These are phyloP conservation scores for Grosmannia clavigera DNA, from an alignment of 2,329 filamentous ascomycete genomes.

Conservation along the genomic window DNA sequence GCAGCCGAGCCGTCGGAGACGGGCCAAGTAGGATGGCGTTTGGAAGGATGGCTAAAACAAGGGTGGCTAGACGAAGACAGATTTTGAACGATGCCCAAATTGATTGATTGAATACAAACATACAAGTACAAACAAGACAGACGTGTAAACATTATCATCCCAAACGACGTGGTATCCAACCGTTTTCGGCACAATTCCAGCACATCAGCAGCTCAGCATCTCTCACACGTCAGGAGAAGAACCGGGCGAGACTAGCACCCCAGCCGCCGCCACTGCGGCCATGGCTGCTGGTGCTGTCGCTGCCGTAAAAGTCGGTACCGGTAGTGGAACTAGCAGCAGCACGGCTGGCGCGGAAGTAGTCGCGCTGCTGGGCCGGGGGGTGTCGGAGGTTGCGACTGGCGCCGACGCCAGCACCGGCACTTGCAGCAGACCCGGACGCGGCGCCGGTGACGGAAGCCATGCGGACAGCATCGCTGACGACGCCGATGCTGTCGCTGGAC, in stretches of 20 bases:
- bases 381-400: too few relatives aligned
- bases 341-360: conserved; percentile 21
- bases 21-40: neutral
- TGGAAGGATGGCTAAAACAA: neutral
- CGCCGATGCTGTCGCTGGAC: conserved; percentile 32
- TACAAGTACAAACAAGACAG: too few relatives aligned
- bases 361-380: conserved; percentile 8
- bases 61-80: too few relatives aligned
- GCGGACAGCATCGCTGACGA: conserved; percentile 42
- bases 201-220: too few relatives aligned
- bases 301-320: neutral
- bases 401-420: conserved; percentile 7
- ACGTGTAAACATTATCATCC: too few relatives aligned
- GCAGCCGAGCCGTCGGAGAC: neutral
- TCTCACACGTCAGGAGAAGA: conserved; percentile 5
- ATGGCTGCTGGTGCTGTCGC: neutral
- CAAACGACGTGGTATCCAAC: too few relatives aligned
- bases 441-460: conserved; percentile 29
- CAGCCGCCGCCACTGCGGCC: neutral
- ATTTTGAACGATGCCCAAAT: too few relatives aligned
- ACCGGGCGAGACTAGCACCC: neutral
- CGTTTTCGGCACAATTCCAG: too few relatives aligned
- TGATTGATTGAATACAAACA: too few relatives aligned
- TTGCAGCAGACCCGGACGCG: neutral
- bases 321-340: conserved; percentile 6